A percentile compares a stretch with the other conserved stretches of the same genome.
phyloP scores from a whole-genome alignment of 768 basidiomycete genomes.

The Auricularia heimuer region DNA sequence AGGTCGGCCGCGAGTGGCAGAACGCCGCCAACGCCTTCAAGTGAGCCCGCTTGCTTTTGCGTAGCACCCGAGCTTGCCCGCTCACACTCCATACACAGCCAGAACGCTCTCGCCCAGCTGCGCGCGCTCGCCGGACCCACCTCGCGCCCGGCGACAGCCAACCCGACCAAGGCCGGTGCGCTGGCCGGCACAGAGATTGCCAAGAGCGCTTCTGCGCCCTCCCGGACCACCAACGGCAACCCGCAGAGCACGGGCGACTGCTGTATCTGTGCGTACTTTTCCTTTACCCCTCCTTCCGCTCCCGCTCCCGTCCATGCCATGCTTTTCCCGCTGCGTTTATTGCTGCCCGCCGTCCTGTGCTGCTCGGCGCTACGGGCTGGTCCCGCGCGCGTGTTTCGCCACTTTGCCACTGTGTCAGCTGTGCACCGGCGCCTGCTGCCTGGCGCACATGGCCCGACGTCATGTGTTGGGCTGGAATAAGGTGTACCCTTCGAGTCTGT shows the following conservation, averaged over 20 bases:
- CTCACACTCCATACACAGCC: conserved; percentile 28
- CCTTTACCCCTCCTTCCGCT: background rate
- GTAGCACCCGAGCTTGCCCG: background rate
- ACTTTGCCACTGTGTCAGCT: too few relatives aligned
- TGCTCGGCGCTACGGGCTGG: too few relatives aligned
- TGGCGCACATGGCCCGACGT: too few relatives aligned
- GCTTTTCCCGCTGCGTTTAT: too few relatives aligned
- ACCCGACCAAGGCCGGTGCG: conserved; percentile 10
- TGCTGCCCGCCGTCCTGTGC: too few relatives aligned
- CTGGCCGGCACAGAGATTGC: background rate
- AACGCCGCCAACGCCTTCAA: conserved; percentile 87
- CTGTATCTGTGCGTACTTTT: conserved; percentile 68
- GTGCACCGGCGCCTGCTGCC: too few relatives aligned
- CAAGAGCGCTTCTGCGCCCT: background rate
- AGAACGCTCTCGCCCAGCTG: conserved; percentile 72
- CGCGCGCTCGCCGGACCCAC: conserved; percentile 46
- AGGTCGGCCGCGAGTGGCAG: conserved; percentile 89
- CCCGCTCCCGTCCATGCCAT: background rate
- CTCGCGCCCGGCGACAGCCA: conserved; percentile 12
- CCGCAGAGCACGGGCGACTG: conserved; percentile 42
- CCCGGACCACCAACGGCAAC: background rate
- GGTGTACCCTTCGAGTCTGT: too few relatives aligned
- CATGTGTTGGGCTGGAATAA: too few relatives aligned
- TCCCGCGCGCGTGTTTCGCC: too few relatives aligned
- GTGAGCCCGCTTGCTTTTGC: conserved; percentile 25